Base-by-base conservation (phyloP, 2,329 filamentous ascomycete genomes). In the Fusarium xyrophilum region DNA sequence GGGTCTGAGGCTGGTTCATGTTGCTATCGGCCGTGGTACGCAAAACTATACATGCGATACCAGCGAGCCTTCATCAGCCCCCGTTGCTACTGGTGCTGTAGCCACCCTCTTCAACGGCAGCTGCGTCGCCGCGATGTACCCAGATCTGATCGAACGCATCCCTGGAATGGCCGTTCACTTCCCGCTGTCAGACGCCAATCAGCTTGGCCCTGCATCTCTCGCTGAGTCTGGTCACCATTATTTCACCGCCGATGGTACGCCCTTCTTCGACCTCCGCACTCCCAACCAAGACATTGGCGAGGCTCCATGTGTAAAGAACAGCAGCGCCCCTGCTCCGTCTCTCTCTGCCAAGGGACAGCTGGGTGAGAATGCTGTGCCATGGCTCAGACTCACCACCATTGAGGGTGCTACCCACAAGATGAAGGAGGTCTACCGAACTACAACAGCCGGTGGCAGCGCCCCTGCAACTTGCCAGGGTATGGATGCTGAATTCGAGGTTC, bases 1-100 rank as follows among this genome's bases (percentile, higher is more conserved):
- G 10, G 91, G 89, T 58, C 82, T 92, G 32, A 82, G 76, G 6
- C 84, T 96, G 52, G 86, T 88, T 76, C 92, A 96, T 79, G 91
- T 97, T 56, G 92, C 91, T 76, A 83, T 97, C 66, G 95, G 95
- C 74, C 90, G 93, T 44, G 95, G 95, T 63, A 96, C 92, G 11
- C 90, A 97, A 82, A 97, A 97, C 85, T 98, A 97, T 83, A 96
- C 93, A 53, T 97, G 95, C 83, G 83, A 86, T 61, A 81, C 85
- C 56, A 80, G 80, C 66, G 86, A 91, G 71, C 76, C 86, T 3
- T 86, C 85, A 6, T 85, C 88, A 1, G 81, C 80, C 0, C 94
- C 95, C 17, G 83, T 82, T 13, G 84, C 89, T 21, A 79, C 83
- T 51, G 95, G 95, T 67, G 95, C 95, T 56, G 76, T 93, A 0